phyloP scores from a whole-genome alignment of 208 protist species.

The Endotrypanum monterogeii region DNA sequence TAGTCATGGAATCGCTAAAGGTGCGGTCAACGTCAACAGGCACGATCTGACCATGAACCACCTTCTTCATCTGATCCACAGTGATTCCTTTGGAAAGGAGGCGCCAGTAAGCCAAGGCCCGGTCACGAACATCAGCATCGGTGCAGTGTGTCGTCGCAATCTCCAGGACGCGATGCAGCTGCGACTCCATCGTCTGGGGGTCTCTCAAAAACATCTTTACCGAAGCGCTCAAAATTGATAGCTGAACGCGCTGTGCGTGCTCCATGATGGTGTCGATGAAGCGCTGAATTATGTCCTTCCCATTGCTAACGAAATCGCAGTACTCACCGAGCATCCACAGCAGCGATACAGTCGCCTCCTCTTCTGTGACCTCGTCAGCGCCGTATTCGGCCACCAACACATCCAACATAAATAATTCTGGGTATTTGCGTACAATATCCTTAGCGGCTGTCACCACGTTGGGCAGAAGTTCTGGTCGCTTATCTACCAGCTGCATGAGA shows the following conservation, averaged over 20 bases:
- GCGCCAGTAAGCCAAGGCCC: conserved; percentile 99
- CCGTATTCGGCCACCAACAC: conserved; percentile 69
- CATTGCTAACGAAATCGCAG: conserved; percentile 96
- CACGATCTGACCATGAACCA: conserved; percentile 85
- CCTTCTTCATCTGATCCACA: conserved; percentile 93
- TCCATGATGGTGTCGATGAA: conserved; percentile 96
- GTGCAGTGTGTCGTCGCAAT: conserved; percentile 83
- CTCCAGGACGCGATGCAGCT: conserved; percentile 70
- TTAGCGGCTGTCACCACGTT: conserved; percentile 80
- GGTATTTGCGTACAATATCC: conserved; percentile 87
- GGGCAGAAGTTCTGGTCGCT: conserved; percentile 63
- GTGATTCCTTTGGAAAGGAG: conserved; percentile 97
- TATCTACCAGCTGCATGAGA: conserved; percentile 66
- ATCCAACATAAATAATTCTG: conserved; percentile 72
- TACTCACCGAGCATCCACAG: conserved; percentile 99
- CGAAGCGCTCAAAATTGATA: conserved; percentile 94
- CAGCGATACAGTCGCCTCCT: conserved; percentile 97
- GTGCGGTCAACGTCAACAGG: conserved; percentile 93
- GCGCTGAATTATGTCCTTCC: conserved; percentile 92
- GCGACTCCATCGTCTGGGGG: conserved; percentile 65
- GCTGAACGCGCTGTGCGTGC: conserved; percentile 83
- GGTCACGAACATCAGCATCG: conserved; percentile 98
- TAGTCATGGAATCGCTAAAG: conserved; percentile 92
- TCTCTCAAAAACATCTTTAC: conserved; percentile 99
- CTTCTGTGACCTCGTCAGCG: conserved; percentile 93